Evolutionary conservation across 148 eudicot genomes (phyloP).

Genomic region (Cornus controversa): DNA sequence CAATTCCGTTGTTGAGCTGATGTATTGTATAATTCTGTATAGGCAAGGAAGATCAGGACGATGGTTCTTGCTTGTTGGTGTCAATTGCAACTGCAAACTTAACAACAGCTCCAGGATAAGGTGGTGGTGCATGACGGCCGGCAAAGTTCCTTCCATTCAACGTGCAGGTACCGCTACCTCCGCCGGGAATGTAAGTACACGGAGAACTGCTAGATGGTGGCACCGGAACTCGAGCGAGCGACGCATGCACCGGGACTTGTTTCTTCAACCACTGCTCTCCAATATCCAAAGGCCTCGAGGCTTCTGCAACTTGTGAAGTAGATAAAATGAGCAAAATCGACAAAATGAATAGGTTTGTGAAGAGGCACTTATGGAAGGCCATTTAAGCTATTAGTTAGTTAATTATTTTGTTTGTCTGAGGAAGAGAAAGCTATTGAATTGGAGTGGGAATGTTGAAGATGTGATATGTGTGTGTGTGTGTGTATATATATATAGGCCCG

Average conservation of each 20-base stretch:
- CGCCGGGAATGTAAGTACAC: constrained; percentile 27
- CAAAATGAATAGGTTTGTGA: background rate
- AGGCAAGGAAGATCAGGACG: background rate
- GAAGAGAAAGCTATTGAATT: background rate
- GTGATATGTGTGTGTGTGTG: background rate
- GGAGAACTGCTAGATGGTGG: constrained; percentile 16
- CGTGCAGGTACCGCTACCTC: constrained; percentile 4
- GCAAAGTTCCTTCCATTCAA: constrained; percentile 10
- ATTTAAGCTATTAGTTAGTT: no score
- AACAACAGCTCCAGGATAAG: background rate
- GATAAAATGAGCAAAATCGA: background rate
- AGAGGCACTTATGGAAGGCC: background rate
- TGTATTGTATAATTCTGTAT: background rate
- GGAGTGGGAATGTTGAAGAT: background rate
- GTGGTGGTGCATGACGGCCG: background rate
- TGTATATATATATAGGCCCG: background rate
- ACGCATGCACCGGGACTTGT: background rate
- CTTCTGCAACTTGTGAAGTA: background rate
- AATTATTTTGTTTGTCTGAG: background rate
- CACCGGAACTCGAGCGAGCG: constrained; percentile 16
- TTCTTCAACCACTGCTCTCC: constrained; percentile 7
- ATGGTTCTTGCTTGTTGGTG: background rate
- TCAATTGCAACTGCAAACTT: background rate
- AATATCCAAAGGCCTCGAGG: constrained; percentile 11
- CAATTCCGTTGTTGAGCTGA: background rate